phyloP scores from a whole-genome alignment of 2,329 filamentous ascomycete species.

The Penicillium sp. region DNA sequence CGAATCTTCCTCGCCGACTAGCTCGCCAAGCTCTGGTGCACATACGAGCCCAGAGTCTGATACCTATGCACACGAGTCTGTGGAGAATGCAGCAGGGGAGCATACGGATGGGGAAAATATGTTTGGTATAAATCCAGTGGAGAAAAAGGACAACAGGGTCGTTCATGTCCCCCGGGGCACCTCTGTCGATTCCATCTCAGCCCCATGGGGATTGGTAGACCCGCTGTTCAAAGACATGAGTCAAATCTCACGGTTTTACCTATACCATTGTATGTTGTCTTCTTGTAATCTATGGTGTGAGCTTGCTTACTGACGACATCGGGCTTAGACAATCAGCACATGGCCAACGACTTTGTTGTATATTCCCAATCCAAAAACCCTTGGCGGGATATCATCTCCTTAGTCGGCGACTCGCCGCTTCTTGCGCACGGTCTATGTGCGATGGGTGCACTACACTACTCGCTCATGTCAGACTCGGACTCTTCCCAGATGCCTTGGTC shows the following conservation, averaged over 20 bases:
- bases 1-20: constrained; percentile 18
- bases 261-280: constrained; percentile 46
- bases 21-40: constrained; percentile 19
- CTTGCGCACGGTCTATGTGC: constrained; percentile 52
- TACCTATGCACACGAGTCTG: constrained; percentile 14
- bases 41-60: constrained; percentile 22
- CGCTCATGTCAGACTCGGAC: constrained; percentile 40
- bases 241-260: constrained; percentile 48
- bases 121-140: background rate
- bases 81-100: constrained; percentile 2
- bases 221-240: constrained; percentile 51
- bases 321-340: constrained; percentile 36
- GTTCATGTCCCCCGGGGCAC: constrained; percentile 17
- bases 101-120: constrained; percentile 1
- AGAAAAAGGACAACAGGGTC: constrained; percentile 16
- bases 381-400: constrained; percentile 51
- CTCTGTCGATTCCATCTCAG: constrained; percentile 26
- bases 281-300: background rate
- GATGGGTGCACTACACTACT: constrained; percentile 53
- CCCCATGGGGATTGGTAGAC: constrained; percentile 48
- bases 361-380: constrained; percentile 52
- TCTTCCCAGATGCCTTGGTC: constrained; percentile 40
- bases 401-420: constrained; percentile 48
- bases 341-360: constrained; percentile 50
- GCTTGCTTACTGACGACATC: constrained; percentile 19